phyloP scores from a whole-genome alignment of 805 yeast species.

The Kuraishia cidri region DNA sequence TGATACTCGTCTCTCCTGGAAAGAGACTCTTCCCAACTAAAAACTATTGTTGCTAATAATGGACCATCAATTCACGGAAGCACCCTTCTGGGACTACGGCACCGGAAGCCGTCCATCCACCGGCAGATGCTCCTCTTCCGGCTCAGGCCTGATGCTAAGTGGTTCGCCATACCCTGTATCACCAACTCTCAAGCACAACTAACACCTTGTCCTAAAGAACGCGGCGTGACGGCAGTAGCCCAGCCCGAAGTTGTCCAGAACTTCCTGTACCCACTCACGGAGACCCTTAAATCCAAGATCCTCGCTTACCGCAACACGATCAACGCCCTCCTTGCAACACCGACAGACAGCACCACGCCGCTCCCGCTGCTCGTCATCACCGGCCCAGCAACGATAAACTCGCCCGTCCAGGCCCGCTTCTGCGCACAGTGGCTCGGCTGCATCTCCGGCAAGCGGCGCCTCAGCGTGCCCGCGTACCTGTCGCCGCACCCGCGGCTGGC shows the following conservation, averaged over 20 bases:
- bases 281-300: conserved; percentile 18
- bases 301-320: conserved; percentile 20
- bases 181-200: not conserved
- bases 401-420: conserved; percentile 22
- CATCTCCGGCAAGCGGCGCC: conserved; percentile 12
- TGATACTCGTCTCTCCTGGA: no score
- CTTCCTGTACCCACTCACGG: conserved; percentile 25
- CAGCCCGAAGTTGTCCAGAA: conserved; percentile 36
- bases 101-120: conserved; percentile 10
- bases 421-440: conserved; percentile 32
- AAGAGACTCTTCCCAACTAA: no score
- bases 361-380: conserved; percentile 20
- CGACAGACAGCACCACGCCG: no score
- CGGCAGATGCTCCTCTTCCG: conserved; percentile 13
- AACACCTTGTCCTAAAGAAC: not conserved
- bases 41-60: no score
- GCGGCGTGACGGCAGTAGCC: conserved; percentile 12
- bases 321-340: conserved; percentile 7
- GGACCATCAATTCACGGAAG: no score
- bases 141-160: conserved; percentile 10
- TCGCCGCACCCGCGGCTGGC: conserved; percentile 2
- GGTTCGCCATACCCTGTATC: conserved; percentile 7
- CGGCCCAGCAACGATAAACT: conserved; percentile 26
- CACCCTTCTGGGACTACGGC: conserved; percentile 19
- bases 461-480: no score